Conservation (phyloP, 2,329 filamentous ascomycete genomes). For the Fusarium austroafricanum region DNA sequence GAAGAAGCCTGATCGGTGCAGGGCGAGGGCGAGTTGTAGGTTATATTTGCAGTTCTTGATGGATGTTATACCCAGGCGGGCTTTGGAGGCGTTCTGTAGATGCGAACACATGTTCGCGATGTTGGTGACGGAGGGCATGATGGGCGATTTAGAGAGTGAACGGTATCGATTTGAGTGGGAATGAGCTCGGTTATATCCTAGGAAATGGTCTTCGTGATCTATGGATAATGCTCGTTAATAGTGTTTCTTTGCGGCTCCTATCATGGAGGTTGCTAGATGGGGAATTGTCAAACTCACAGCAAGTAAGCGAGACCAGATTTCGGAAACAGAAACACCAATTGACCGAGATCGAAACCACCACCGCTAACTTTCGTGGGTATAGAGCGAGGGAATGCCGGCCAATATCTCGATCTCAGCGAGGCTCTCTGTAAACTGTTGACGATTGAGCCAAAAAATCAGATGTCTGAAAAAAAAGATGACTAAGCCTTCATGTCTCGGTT, state of each 20-base stretch:
- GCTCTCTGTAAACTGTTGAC: slow-evolving; percentile 17
- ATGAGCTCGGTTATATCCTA: neutral
- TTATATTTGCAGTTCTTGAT: slow-evolving; percentile 85
- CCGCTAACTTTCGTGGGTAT: slow-evolving; percentile 6
- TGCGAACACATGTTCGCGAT: slow-evolving; percentile 88
- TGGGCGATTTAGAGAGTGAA: slow-evolving; percentile 12
- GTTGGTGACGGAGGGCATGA: slow-evolving; percentile 69
- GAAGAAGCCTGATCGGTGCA: slow-evolving; percentile 86
- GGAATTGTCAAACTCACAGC: slow-evolving; percentile 18
- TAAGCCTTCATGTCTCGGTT: slow-evolving; percentile 18
- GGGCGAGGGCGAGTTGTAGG: slow-evolving; percentile 77
- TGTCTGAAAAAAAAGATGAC: slow-evolving; percentile 28
- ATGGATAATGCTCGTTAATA: slow-evolving; percentile 14
- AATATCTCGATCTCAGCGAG: slow-evolving; percentile 25
- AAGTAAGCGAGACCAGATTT: neutral
- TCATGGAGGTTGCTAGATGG: neutral
- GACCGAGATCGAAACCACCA: slow-evolving; percentile 4
- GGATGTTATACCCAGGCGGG: slow-evolving; percentile 86
- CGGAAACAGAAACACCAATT: neutral
- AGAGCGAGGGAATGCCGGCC: slow-evolving; percentile 24
- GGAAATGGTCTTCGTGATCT: slow-evolving; percentile 6
- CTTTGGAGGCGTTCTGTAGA: slow-evolving; percentile 87
- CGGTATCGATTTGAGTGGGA: neutral
- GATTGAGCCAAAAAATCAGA: slow-evolving; percentile 42
- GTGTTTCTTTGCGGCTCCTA: slow-evolving; percentile 1